A percentile compares a stretch with the other conserved stretches of the same genome.
Evolutionary conservation across 345 rosid genomes (phyloP).

Genomic region (Lepidium sativum): DNA sequence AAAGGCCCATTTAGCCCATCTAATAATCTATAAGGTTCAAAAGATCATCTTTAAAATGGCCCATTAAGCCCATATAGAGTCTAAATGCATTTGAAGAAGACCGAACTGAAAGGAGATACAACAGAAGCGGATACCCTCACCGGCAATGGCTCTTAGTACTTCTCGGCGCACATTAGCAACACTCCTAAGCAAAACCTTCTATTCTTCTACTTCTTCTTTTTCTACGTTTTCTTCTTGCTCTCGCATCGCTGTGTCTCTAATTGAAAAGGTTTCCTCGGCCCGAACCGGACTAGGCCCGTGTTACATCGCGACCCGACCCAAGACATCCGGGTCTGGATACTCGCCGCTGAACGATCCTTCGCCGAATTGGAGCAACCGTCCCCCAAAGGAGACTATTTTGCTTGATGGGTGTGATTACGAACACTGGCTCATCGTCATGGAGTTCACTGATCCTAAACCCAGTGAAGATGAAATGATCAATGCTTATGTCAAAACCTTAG

Average conservation of each 20-base stretch:
- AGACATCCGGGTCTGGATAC: conserved; percentile 67
- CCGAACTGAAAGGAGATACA: neutral
- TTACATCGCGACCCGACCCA: conserved; percentile 39
- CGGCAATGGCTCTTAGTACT: conserved; percentile 51
- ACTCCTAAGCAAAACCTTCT: conserved; percentile 29
- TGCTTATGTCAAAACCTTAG: conserved; percentile 72
- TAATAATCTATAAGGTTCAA: neutral
- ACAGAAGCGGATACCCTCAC: conserved; percentile 18
- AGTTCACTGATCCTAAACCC: conserved; percentile 75
- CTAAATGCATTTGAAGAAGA: neutral
- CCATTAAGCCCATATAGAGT: conserved; percentile 8
- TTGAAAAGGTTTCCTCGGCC: conserved; percentile 24
- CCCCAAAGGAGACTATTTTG: conserved; percentile 83
- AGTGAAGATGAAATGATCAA: conserved; percentile 77
- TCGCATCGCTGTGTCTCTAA: conserved; percentile 40
- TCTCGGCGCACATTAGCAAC: conserved; percentile 47
- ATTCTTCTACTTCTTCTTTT: conserved; percentile 27
- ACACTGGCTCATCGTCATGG: conserved; percentile 97
- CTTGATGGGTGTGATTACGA: conserved; percentile 93
- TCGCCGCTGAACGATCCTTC: conserved; percentile 87
- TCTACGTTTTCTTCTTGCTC: conserved; percentile 34
- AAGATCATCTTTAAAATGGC: neutral
- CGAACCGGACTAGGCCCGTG: conserved; percentile 22
- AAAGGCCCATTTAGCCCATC: too few species aligned
- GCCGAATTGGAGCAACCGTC: conserved; percentile 89